Base-by-base conservation (phyloP, 1,284 basidiomycete genomes). In the Neolentinus lepideus region DNA sequence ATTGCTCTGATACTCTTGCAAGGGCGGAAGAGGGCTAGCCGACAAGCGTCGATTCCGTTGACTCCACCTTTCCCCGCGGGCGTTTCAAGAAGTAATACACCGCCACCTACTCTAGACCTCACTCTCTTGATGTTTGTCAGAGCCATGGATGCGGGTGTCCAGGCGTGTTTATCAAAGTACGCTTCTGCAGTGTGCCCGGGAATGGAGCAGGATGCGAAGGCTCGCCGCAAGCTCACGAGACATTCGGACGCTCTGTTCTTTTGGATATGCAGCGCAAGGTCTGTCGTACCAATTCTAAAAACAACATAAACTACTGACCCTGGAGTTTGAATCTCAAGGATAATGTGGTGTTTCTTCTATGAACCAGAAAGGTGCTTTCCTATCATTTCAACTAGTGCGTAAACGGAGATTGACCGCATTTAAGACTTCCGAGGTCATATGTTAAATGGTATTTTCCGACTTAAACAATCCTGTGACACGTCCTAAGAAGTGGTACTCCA, bases 281-380 rank as follows among this genome's bases (percentile, higher is more conserved):
- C 55, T 22, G 75, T 68, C 52, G 45, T 24, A n/a, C 26, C 51
- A 14, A 10, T 58, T 26, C 35, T 51, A n/a, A 24, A 52, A 31
- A 16, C n/a, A 19, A 33, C 21, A 33, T 47, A 16, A 9, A 22
- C 19, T 35, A 4, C 14, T 9, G 3, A n/a, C 3, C 43, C 33
- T 35, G 54, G 45, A n/a, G 53, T 12, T 19, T n/a, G 11, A 24
- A 53, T 58, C 10, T 51, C 56, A 60, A 89, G 88, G 63, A 89
- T 90, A 54, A 90, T 90, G 87, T 90, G 87, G 88, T 90, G 87
- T 63, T 90, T 86, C 67, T 84, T 88, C 66, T 90, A 90, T 62
- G 73, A 82, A 61, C 85, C 87, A 3, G 72, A 81, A 60, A 81
- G 83, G 86, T 88, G 64, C 48, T 60, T 60, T n/a, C 55, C 52